Percentiles rank a stretch among this genome's conserved stretches.
Conservation (phyloP, 2,329 filamentous ascomycete genomes). For the Trichoderma sp. region DNA sequence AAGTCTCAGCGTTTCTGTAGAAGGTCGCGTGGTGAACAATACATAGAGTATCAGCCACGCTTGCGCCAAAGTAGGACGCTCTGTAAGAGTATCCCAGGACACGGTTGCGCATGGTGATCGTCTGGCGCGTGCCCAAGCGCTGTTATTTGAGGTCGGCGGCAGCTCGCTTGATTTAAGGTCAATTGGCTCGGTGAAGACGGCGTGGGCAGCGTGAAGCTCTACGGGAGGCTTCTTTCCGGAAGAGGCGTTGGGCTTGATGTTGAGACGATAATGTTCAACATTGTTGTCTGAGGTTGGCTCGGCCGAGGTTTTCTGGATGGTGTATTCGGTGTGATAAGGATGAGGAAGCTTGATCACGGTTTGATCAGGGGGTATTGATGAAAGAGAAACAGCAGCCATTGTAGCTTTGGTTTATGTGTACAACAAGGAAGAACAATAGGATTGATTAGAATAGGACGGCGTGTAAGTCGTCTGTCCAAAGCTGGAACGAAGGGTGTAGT, state of each 20-base stretch:
- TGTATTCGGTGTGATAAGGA: slow-evolving; percentile 51
- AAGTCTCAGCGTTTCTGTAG: slow-evolving; percentile 52
- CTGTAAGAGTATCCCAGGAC: slow-evolving; percentile 42
- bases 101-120: slow-evolving; percentile 51
- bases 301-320: slow-evolving; percentile 37
- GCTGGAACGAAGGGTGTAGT: background rate
- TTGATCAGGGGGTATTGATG: slow-evolving; percentile 37
- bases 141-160: slow-evolving; percentile 54
- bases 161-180: slow-evolving; percentile 52
- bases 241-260: slow-evolving; percentile 30
- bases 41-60: slow-evolving; percentile 56
- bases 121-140: slow-evolving; percentile 57
- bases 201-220: slow-evolving; percentile 36
- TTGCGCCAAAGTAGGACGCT: slow-evolving; percentile 50
- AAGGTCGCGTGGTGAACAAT: slow-evolving; percentile 52
- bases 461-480: background rate
- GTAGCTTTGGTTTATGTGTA: background rate
- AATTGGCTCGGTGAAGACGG: slow-evolving; percentile 49
- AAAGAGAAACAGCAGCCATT: slow-evolving; percentile 33
- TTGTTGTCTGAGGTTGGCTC: background rate
- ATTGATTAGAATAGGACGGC: background rate
- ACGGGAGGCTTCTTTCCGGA: slow-evolving; percentile 33
- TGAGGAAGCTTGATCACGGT: slow-evolving; percentile 51
- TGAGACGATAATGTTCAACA: slow-evolving; percentile 39
- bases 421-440: background rate